Evolutionary conservation across 768 basidiomycete species (phyloP).

Genomic region (Boletus subcaerulescens): DNA sequence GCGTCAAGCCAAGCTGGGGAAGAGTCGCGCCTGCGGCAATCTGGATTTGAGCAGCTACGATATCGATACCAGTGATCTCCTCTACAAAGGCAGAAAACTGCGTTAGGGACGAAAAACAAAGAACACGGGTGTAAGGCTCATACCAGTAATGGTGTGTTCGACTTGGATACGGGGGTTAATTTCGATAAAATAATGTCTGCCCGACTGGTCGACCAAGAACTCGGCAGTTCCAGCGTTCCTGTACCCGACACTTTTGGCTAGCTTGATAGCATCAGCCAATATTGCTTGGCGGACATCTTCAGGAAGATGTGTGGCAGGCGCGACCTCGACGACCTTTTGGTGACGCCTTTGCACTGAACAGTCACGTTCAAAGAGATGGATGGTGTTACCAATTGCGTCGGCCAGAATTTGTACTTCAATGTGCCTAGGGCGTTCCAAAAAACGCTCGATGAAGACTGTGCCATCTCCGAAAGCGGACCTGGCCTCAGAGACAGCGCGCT

Average conservation of each 20-base stretch:
- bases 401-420: constrained; percentile 97
- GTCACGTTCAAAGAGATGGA: constrained; percentile 98
- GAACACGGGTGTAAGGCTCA: constrained; percentile 13
- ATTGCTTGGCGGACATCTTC: constrained; percentile 91
- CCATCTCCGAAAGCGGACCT: constrained; percentile 97
- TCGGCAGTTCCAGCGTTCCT: constrained; percentile 97
- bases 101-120: neutral
- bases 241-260: constrained; percentile 91
- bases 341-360: constrained; percentile 98
- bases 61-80: constrained; percentile 99
- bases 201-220: constrained; percentile 96
- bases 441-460: constrained; percentile 98
- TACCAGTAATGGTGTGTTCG: constrained; percentile 98
- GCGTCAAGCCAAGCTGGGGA: constrained; percentile 90
- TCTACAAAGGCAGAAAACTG: constrained; percentile 47
- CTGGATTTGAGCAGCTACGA: constrained; percentile 98
- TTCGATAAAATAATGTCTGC: constrained; percentile 98
- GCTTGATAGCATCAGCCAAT: constrained; percentile 85
- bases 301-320: constrained; percentile 90
- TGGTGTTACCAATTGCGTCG: constrained; percentile 88
- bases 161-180: constrained; percentile 99
- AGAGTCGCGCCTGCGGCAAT: constrained; percentile 98
- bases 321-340: constrained; percentile 99
- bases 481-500: constrained; percentile 92
- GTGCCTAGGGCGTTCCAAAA: constrained; percentile 93